phyloP scores from a whole-genome alignment of 202 grass and related monocot species.

The Hordeum pubiflorum region DNA sequence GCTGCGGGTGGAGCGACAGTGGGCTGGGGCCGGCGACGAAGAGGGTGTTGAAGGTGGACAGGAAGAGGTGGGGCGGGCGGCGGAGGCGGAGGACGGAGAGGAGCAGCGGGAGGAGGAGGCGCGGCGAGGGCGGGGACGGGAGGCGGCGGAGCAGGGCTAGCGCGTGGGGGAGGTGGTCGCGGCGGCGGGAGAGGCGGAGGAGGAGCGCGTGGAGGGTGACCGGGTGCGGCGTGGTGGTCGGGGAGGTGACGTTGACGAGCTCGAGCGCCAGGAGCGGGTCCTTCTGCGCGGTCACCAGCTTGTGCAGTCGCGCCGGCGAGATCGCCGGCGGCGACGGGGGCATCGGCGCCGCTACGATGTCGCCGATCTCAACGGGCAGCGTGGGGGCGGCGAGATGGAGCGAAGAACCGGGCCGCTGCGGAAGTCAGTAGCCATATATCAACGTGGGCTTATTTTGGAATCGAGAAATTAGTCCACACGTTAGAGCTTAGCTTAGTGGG shows the following conservation, averaged over 20 bases:
- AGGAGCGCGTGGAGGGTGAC: constrained; percentile 31
- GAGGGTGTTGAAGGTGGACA: constrained; percentile 55
- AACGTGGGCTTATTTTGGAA: no score
- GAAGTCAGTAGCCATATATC: background rate
- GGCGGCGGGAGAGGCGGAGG: constrained; percentile 32
- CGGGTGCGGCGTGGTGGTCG: constrained; percentile 28
- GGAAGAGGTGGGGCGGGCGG: constrained; percentile 31
- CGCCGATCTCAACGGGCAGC: background rate
- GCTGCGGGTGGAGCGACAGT: constrained; percentile 40
- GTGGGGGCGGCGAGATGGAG: background rate
- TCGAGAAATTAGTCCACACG: no score
- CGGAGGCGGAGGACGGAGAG: constrained; percentile 41
- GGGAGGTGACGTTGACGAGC: constrained; percentile 27
- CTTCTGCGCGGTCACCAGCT: constrained; percentile 36
- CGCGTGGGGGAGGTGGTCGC: constrained; percentile 39
- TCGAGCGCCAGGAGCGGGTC: constrained; percentile 54
- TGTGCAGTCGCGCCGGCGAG: constrained; percentile 50
- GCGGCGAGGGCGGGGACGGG: constrained; percentile 31
- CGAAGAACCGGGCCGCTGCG: background rate
- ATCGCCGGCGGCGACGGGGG: constrained; percentile 19
- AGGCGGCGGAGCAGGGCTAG: constrained; percentile 43
- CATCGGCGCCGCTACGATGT: background rate
- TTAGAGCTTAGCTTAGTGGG: background rate
- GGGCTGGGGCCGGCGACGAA: constrained; percentile 41
- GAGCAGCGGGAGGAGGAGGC: constrained; percentile 29